phyloP scores from a whole-genome alignment of 2,329 filamentous ascomycete genomes.

The Anthostomella pinea region DNA sequence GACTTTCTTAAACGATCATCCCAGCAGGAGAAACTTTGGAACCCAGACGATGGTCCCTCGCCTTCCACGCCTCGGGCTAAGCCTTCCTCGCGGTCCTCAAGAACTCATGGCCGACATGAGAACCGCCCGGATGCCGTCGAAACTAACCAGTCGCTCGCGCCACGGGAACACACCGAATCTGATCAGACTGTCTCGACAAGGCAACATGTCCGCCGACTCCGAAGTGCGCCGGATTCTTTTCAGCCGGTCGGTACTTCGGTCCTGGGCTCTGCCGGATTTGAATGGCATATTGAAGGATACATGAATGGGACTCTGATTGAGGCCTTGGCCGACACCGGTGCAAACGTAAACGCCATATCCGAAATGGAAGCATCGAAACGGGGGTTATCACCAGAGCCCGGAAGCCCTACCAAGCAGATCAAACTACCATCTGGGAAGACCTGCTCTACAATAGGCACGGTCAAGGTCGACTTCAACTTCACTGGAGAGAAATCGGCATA shows the following conservation, averaged over 20 bases:
- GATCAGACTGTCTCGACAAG: constrained; percentile 69
- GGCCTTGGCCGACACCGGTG: constrained; percentile 1
- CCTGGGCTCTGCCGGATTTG: too few species aligned
- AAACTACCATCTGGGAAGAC: constrained; percentile 6
- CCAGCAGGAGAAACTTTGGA: constrained; percentile 24
- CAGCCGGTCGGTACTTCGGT: too few species aligned
- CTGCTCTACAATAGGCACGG: constrained; percentile 1
- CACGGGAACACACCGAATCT: constrained; percentile 29
- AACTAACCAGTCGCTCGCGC: constrained; percentile 11
- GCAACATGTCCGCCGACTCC: too few species aligned
- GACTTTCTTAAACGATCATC: constrained; percentile 20
- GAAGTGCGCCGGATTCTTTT: too few species aligned
- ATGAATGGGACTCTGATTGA: neutral
- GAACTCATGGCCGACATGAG: constrained; percentile 6
- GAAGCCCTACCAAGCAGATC: constrained; percentile 1
- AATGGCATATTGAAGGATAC: constrained; percentile 2
- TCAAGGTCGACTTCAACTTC: constrained; percentile 1
- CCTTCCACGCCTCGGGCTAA: constrained; percentile 8
- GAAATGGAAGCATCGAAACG: constrained; percentile 2
- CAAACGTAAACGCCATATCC: constrained; percentile 3
- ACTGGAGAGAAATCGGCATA: neutral
- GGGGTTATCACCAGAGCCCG: neutral
- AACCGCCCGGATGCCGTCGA: constrained; percentile 11
- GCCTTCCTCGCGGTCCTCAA: constrained; percentile 5
- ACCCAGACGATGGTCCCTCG: constrained; percentile 17